Percentiles rank a stretch among this genome's conserved stretches.
Conservation (phyloP, 495 filamentous ascomycete species). For the Xylaria grammica region DNA sequence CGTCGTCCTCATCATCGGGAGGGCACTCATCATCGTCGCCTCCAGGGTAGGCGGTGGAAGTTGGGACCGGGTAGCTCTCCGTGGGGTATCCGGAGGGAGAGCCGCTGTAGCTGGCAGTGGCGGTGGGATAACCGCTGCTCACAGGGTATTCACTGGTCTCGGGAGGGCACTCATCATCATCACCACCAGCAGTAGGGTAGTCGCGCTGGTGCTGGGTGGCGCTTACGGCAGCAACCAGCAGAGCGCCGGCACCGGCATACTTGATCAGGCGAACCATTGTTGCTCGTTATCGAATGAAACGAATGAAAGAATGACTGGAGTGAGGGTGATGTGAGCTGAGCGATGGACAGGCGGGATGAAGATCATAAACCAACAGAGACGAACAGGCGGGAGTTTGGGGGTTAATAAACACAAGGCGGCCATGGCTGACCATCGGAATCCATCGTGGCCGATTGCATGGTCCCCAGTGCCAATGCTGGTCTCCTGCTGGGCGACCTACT, state of each 20-base stretch:
- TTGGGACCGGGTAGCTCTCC: conserved; percentile 21
- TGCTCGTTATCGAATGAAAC: conserved; percentile 21
- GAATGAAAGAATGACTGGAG: conserved; percentile 40
- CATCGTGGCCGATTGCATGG: neutral
- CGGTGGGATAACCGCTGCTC: conserved; percentile 19
- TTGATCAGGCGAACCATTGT: conserved; percentile 40
- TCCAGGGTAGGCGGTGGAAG: conserved; percentile 29
- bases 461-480: too few species aligned
- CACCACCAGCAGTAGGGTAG: too few species aligned
- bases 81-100: conserved; percentile 22
- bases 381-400: conserved; percentile 1
- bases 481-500: too few species aligned
- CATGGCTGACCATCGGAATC: neutral
- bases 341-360: conserved; percentile 27
- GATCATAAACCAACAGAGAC: conserved; percentile 10
- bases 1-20: conserved; percentile 22
- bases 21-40: conserved; percentile 31
- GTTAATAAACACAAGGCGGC: conserved; percentile 15
- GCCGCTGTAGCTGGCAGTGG: conserved; percentile 23
- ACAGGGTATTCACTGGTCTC: conserved; percentile 19
- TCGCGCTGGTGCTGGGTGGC: conserved; percentile 24
- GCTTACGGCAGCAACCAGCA: conserved; percentile 34
- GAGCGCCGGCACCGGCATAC: conserved; percentile 37
- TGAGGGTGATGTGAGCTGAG: conserved; percentile 28
- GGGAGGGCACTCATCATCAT: conserved; percentile 18